Conservation (phyloP, 1,284 basidiomycete species). For the Austroboletus niveus region DNA sequence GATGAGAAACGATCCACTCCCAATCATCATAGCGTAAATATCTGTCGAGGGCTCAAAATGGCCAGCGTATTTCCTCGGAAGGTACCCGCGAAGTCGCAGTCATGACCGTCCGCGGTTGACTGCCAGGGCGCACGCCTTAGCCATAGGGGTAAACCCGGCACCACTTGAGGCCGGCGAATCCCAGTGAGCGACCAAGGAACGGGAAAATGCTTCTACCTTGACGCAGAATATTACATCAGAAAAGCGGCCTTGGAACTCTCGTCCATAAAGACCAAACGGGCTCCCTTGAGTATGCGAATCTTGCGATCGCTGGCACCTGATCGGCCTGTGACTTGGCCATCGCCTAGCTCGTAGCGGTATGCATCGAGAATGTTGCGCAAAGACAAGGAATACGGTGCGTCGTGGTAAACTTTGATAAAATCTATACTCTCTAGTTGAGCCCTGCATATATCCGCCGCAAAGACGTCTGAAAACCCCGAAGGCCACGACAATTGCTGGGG, state of each 20-base stretch:
- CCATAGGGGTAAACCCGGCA: slow-evolving; percentile 18
- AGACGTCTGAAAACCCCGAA: slow-evolving; percentile 7
- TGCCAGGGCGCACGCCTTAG: slow-evolving; percentile 2
- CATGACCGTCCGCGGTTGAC: slow-evolving; percentile 6
- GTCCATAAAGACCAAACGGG: slow-evolving; percentile 43
- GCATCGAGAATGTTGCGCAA: slow-evolving; percentile 52
- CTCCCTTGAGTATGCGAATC: slow-evolving; percentile 33
- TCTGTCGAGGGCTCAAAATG: background rate
- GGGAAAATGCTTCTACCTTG: slow-evolving; percentile 17
- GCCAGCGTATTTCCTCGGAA: slow-evolving; percentile 11
- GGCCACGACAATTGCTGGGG: slow-evolving; percentile 5
- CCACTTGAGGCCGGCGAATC: slow-evolving; percentile 23
- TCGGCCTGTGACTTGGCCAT: slow-evolving; percentile 17
- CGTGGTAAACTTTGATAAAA: slow-evolving; percentile 64
- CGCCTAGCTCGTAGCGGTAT: slow-evolving; percentile 34
- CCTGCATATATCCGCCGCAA: slow-evolving; percentile 16
- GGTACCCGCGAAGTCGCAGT: slow-evolving; percentile 12
- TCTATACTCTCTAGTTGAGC: slow-evolving; percentile 39
- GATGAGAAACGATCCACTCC: slow-evolving; percentile 2
- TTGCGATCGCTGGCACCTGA: slow-evolving; percentile 31
- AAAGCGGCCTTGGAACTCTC: slow-evolving; percentile 42
- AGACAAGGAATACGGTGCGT: slow-evolving; percentile 45
- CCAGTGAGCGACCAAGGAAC: slow-evolving; percentile 7
- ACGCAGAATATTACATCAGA: slow-evolving; percentile 34
- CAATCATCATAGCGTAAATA: slow-evolving; percentile 16